Base-by-base conservation (phyloP, 2,329 filamentous ascomycete species). In the Geosmithia flava region DNA sequence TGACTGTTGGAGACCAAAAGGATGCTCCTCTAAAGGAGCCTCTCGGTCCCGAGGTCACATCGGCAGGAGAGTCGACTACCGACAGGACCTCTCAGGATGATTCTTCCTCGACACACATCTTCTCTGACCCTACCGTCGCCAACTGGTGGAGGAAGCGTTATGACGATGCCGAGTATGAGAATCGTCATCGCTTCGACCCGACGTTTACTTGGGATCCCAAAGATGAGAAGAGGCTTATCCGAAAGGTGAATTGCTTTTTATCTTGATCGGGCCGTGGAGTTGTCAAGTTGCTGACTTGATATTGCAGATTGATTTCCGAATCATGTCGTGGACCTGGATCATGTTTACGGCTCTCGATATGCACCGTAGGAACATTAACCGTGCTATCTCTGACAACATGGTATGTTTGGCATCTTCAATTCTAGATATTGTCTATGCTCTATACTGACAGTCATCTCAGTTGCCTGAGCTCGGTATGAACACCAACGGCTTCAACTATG, bases 121-220 rank as follows among this genome's bases (percentile, higher is more conserved):
- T 76, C 53, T 59, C 66, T 1, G 70, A 76, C 48, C 67, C 69
- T 2, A 63, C 66, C 17, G 63, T 71, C 10, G 71, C 72, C 2
- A 68, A 70, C 16, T 66, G 72, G 55, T 77, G 72, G 66, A 61
- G 64, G 5, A 58, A 58, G 6, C 58, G 74, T 15, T 77, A 76
- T 53, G 72, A 77, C 52, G 68, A 68, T 13, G 70, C 71, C 4
- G 54, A 55, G 1, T 80, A 79, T 52, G 76, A 81, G 58, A 76
- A 77, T 16, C 60, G 68, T 2, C 48, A 52, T 56, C 70, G 78
- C 13, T 83, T 77, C 55, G 78, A 83, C 42, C 58, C 59, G 2
- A 48, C 39, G 15, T 59, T 53, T 7, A 63, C 62, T 16, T 75
- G 72, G 72, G 68, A 67, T 0, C 62, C 66, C 3, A 66, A 69